These are phyloP conservation scores for Persicaria tinctoria DNA, from an alignment of 148 eudicot species.

Conservation along the genomic window DNA sequence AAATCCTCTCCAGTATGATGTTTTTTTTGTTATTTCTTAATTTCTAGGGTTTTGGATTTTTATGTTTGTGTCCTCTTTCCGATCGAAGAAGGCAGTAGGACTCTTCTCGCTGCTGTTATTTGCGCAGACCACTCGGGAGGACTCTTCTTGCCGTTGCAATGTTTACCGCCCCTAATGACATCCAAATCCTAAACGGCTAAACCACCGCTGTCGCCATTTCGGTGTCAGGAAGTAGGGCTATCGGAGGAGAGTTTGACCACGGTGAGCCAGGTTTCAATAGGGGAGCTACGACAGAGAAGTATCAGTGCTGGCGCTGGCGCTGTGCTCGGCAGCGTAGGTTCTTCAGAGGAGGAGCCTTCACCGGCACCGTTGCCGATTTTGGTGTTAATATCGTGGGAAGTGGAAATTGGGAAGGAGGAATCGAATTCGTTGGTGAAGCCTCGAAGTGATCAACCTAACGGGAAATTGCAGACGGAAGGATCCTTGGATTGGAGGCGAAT, in stretches of 20 bases:
- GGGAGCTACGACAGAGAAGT: constrained; percentile 52
- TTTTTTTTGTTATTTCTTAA: too few relatives aligned
- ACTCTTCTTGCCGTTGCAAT: too few relatives aligned
- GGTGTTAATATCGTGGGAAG: background rate
- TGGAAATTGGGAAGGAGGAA: constrained; percentile 22
- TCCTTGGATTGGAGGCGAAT: constrained; percentile 72
- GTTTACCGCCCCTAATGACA: too few relatives aligned
- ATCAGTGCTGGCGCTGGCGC: constrained; percentile 26
- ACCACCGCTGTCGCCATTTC: too few relatives aligned
- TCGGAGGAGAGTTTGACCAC: constrained; percentile 23
- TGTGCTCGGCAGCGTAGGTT: background rate
- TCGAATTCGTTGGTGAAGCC: constrained; percentile 18
- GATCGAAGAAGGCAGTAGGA: too few relatives aligned
- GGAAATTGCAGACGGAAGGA: constrained; percentile 49
- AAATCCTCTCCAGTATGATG: too few relatives aligned
- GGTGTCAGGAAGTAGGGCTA: constrained; percentile 21
- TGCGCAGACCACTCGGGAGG: too few relatives aligned
- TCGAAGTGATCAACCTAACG: constrained; percentile 27
- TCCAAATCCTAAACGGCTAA: too few relatives aligned
- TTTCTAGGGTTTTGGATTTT: too few relatives aligned
- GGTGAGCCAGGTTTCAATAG: constrained; percentile 27
- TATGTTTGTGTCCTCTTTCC: too few relatives aligned
- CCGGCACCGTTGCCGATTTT: background rate
- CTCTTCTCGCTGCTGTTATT: too few relatives aligned
- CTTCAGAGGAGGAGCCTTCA: constrained; percentile 14